Conservation (phyloP, 1,139 yeast genomes). For the Geotrichum australiense region DNA sequence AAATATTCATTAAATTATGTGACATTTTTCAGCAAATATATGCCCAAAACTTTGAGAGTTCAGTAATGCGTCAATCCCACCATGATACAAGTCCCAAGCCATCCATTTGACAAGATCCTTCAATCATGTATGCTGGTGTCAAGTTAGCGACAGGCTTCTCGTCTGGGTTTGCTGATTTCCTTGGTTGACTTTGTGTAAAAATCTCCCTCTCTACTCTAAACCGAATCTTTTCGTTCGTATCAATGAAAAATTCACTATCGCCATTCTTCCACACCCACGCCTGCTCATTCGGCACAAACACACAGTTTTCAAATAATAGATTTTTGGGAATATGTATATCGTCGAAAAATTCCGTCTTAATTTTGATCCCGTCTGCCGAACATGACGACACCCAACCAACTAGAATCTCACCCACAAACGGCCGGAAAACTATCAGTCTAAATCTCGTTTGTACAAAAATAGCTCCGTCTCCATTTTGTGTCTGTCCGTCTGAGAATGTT, state of each 20-base stretch:
- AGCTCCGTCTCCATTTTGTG: slow-evolving; percentile 96
- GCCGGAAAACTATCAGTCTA: slow-evolving; percentile 78
- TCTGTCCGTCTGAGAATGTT: slow-evolving; percentile 74
- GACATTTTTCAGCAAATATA: no score
- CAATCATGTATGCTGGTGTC: slow-evolving; percentile 67
- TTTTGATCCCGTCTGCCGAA: slow-evolving; percentile 75
- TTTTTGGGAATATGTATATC: slow-evolving; percentile 84
- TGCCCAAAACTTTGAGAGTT: no score
- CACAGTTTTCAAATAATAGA: slow-evolving; percentile 72
- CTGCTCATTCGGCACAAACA: slow-evolving; percentile 55
- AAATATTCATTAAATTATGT: slow-evolving; percentile 8
- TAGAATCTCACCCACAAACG: slow-evolving; percentile 88
- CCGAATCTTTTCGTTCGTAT: slow-evolving; percentile 82
- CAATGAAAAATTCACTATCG: slow-evolving; percentile 68
- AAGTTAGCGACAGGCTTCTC: slow-evolving; percentile 30
- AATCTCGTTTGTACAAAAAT: slow-evolving; percentile 70
- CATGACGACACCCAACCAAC: slow-evolving; percentile 92
- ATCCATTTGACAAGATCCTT: slow-evolving; percentile 90
- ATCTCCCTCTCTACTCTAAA: slow-evolving; percentile 86
- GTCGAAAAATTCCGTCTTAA: slow-evolving; percentile 79
- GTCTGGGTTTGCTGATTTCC: slow-evolving; percentile 49
- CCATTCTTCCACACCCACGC: slow-evolving; percentile 87
- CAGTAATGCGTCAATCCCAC: slow-evolving; percentile 81
- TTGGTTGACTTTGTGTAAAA: slow-evolving; percentile 69
- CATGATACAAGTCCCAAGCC: slow-evolving; percentile 95